Percentiles rank a stretch among this genome's conserved stretches.
phyloP scores from a whole-genome alignment of 306 rosid species.

The Aeschynomene evenia region DNA sequence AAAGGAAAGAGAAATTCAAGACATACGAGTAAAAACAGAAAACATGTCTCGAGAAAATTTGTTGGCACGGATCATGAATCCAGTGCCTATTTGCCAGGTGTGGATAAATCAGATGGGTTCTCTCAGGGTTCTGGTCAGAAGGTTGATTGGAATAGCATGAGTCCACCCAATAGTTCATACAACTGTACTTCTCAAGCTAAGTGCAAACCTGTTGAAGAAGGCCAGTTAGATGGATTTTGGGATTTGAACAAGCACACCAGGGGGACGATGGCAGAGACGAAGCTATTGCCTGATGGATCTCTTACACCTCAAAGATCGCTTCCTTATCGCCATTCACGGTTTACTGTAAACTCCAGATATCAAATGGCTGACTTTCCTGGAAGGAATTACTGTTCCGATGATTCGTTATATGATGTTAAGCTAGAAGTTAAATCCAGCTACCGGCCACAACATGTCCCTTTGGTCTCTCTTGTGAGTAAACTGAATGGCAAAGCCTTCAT shows the following conservation, averaged over 20 bases:
- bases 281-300: slow-evolving; percentile 53
- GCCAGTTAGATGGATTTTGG: slow-evolving; percentile 41
- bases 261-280: slow-evolving; percentile 41
- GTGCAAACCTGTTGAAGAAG: slow-evolving; percentile 51
- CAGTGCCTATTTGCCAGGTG: slow-evolving; percentile 45
- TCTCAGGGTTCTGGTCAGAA: slow-evolving; percentile 50
- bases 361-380: slow-evolving; percentile 53
- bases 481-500: slow-evolving; percentile 81
- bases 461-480: slow-evolving; percentile 93
- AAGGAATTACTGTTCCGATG: slow-evolving; percentile 44
- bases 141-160: slow-evolving; percentile 44
- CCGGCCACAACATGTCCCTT: slow-evolving; percentile 78
- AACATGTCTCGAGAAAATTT: slow-evolving; percentile 54
- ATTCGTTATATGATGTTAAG: slow-evolving; percentile 64
- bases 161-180: slow-evolving; percentile 38
- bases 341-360: slow-evolving; percentile 67
- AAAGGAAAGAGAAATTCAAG: slow-evolving; percentile 96
- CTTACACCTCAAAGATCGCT: slow-evolving; percentile 60
- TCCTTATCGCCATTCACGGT: slow-evolving; percentile 88
- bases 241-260: slow-evolving; percentile 44
- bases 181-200: slow-evolving; percentile 41
- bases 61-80: slow-evolving; percentile 48
- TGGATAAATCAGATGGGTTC: slow-evolving; percentile 41
- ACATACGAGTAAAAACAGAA: slow-evolving; percentile 54
- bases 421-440: slow-evolving; percentile 75